Conservation (phyloP, 495 filamentous ascomycete species). For the Platismatia glauca region DNA sequence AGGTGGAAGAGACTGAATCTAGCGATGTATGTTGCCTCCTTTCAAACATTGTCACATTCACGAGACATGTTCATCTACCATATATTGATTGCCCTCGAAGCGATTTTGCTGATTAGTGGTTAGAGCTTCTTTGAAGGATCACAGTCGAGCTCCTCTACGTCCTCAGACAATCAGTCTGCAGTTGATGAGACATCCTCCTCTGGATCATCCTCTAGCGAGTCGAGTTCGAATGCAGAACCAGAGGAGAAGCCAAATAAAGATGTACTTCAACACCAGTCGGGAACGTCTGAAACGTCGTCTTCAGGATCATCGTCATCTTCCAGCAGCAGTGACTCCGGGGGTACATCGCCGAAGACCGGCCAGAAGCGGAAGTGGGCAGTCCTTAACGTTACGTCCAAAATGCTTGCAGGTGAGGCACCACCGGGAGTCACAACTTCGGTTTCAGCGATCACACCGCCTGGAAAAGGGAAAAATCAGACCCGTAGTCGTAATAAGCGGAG, state of each 20-base stretch:
- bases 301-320: slow-evolving; percentile 8
- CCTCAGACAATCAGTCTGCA: slow-evolving; percentile 25
- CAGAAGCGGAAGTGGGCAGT: slow-evolving; percentile 2
- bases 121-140: slow-evolving; percentile 12
- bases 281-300: slow-evolving; percentile 10
- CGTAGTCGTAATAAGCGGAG: slow-evolving; percentile 47
- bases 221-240: slow-evolving; percentile 24
- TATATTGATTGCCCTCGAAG: too few species aligned
- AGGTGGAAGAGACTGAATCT: slow-evolving; percentile 5
- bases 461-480: slow-evolving; percentile 39
- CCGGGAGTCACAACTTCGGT: slow-evolving; percentile 4
- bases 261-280: background rate
- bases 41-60: background rate
- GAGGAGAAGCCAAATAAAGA: slow-evolving; percentile 11
- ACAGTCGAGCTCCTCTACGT: slow-evolving; percentile 21
- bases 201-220: slow-evolving; percentile 20
- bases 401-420: background rate
- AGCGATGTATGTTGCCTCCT: slow-evolving; percentile 14
- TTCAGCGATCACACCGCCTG: slow-evolving; percentile 16
- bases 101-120: background rate
- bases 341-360: slow-evolving; percentile 13
- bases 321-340: slow-evolving; percentile 26
- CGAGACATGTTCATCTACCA: background rate
- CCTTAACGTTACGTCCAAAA: background rate
- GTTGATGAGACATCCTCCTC: slow-evolving; percentile 27